Conservation (phyloP, 108 stramenopile genomes). For the Cyclostephanos tholiformis region DNA sequence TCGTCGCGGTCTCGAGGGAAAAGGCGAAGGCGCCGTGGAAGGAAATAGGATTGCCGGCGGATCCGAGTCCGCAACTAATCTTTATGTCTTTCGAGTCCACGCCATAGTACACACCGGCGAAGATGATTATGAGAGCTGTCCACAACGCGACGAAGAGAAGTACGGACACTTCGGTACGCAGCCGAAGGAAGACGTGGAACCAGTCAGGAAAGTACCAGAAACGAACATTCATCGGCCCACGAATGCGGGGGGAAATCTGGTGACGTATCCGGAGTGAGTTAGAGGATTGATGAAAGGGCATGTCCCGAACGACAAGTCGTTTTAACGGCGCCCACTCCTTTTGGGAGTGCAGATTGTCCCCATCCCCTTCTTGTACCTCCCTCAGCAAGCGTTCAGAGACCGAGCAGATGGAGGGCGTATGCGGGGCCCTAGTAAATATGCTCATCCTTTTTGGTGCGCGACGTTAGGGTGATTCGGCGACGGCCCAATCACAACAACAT, state of each 20-base stretch:
- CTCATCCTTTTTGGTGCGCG: too few species aligned
- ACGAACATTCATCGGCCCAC: slow-evolving; percentile 10
- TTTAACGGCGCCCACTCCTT: slow-evolving; percentile 26
- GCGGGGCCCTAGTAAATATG: too few species aligned
- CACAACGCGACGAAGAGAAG: slow-evolving; percentile 58
- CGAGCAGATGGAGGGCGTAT: too few species aligned
- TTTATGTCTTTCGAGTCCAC: slow-evolving; percentile 48
- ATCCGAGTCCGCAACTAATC: slow-evolving; percentile 66
- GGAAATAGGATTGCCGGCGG: slow-evolving; percentile 26
- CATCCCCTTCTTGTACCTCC: too few species aligned
- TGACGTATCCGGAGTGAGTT: slow-evolving; percentile 53
- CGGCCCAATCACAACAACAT: too few species aligned
- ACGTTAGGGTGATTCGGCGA: too few species aligned
- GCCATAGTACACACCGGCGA: slow-evolving; percentile 61
- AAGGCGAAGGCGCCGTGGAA: slow-evolving; percentile 77
- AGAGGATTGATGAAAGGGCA: slow-evolving; percentile 66
- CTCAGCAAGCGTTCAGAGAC: too few species aligned
- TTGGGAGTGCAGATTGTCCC: too few species aligned
- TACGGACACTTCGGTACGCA: slow-evolving; percentile 41
- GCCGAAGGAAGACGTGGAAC: slow-evolving; percentile 79
- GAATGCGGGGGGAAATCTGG: slow-evolving; percentile 6
- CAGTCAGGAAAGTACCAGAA: slow-evolving; percentile 56
- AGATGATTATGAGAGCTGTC: slow-evolving; percentile 66
- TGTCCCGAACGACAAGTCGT: slow-evolving; percentile 66
- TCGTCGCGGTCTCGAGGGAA: slow-evolving; percentile 79